Percentiles rank a stretch among this genome's conserved stretches.
Evolutionary conservation across 345 rosid genomes (phyloP).

Genomic region (Lepidium aucheri): DNA sequence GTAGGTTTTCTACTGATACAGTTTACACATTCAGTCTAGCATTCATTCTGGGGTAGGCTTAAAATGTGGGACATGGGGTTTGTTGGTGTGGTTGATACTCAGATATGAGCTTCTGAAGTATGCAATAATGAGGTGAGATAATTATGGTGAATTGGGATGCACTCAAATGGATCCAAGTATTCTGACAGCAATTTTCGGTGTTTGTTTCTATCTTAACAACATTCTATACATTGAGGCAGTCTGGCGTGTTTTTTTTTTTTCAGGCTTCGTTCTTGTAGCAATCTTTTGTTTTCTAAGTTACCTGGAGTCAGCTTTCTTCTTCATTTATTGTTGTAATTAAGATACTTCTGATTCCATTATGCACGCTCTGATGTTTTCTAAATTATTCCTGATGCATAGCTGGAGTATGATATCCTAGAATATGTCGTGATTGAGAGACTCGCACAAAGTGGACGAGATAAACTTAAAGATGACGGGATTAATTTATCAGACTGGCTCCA

Average conservation of each 20-base stretch:
- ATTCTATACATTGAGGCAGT: neutral
- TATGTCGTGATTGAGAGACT: slow-evolving; percentile 96
- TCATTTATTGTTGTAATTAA: neutral
- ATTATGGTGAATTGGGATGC: slow-evolving; percentile 5
- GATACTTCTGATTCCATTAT: neutral
- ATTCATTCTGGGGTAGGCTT: slow-evolving; percentile 2
- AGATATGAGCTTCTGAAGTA: neutral
- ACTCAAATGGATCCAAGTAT: neutral
- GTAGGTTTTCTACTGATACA: slow-evolving; percentile 3
- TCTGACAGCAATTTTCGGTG: neutral
- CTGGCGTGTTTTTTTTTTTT: neutral
- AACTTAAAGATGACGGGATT: slow-evolving; percentile 96
- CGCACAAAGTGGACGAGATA: slow-evolving; percentile 92
- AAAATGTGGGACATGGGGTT: neutral
- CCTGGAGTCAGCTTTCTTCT: neutral
- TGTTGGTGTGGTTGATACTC: slow-evolving; percentile 1
- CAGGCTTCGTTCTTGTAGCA: neutral
- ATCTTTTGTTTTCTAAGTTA: slow-evolving; percentile 8
- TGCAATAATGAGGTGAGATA: neutral
- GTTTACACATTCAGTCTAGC: neutral
- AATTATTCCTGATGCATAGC: slow-evolving; percentile 43
- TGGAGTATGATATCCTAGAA: slow-evolving; percentile 95
- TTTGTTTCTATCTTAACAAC: neutral
- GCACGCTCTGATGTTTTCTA: slow-evolving; percentile 11
- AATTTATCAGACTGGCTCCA: slow-evolving; percentile 99